These are phyloP conservation scores for Phialophora expanda DNA, from an alignment of 2,329 filamentous ascomycete genomes.

Conservation along the genomic window DNA sequence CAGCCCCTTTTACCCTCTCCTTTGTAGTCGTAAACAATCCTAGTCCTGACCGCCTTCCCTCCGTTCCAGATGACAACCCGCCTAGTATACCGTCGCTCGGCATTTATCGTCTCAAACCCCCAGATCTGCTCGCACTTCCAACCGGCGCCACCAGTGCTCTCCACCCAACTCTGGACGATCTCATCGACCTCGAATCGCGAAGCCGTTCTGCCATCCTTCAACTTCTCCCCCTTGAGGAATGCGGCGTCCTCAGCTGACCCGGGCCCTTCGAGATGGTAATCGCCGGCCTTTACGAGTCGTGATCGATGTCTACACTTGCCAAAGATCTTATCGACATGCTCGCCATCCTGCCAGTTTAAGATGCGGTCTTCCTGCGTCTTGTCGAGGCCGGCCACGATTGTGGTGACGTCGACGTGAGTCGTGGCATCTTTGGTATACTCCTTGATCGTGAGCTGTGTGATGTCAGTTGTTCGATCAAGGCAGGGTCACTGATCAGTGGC, in stretches of 20 bases:
- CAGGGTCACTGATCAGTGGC: conserved; percentile 59
- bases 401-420: conserved; percentile 72
- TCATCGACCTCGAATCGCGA: conserved; percentile 65
- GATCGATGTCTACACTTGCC: conserved; percentile 69
- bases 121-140: conserved; percentile 61
- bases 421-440: conserved; percentile 53
- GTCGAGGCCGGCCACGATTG: conserved; percentile 72
- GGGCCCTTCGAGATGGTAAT: conserved; percentile 52
- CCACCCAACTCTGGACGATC: conserved; percentile 58
- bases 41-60: conserved; percentile 44
- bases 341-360: conserved; percentile 64
- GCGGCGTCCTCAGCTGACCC: conserved; percentile 46
- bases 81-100: conserved; percentile 50
- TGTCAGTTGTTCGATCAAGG: conserved; percentile 28
- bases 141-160: conserved; percentile 48
- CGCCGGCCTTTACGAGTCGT: conserved; percentile 39
- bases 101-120: conserved; percentile 53
- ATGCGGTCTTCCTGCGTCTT: conserved; percentile 66
- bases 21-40: conserved; percentile 50
- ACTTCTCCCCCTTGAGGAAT: conserved; percentile 50
- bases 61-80: conserved; percentile 50
- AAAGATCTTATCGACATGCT: conserved; percentile 80
- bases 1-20: conserved; percentile 29
- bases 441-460: conserved; percentile 42
- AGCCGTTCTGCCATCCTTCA: conserved; percentile 61